Evolutionary conservation across 2,329 filamentous ascomycete genomes (phyloP), one percentile per base, ranked within the genome.

Genomic region (Gaeumannomyces sp.): DNA sequence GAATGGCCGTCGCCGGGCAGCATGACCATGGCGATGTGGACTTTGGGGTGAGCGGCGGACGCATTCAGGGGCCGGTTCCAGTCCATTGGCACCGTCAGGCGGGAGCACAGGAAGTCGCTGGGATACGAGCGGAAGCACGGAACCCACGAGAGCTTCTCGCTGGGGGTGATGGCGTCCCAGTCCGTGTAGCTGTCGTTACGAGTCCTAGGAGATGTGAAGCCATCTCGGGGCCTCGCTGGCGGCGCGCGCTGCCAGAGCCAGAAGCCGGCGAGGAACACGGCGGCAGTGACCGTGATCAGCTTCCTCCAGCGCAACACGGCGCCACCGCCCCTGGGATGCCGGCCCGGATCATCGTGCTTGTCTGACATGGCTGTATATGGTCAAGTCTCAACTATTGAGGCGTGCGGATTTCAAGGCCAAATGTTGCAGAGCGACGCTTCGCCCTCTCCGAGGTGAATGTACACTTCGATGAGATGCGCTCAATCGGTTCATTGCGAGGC

Each of bases 21-120:
- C 65, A 76, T 77, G 61, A 77, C 70, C 65, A 82, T 73, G 65
- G 80, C 79, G 45, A 83, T 70, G 8, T 74, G 73, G 22, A 77
- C 73, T 0, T 70, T 74, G 4, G 75, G 73, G 60, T 73, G 66
- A n/a, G 68, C 62, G 31, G 68, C 63, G 27, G 73, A 74, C 63
- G 70, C 71, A 66, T 77, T 75, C 59, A 80, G 66, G 11, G 78
- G 77, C 19, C 68, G 67, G 56, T 74, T 72, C n/a, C 68, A 82
- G 71, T 82, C 75, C 35, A 81, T 74, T 0, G 79, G 79, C 6
- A 81, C 75, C 1, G 70, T 59, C 27, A 82, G 77, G 8, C 77
- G 75, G 2, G 80, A 78, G 66, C 80, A 82, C 53, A 74, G 71
- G 65, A 73, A 73, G 1, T 29, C n/a, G 27, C 19, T 10, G 16